Evolutionary conservation across 2,329 filamentous ascomycete genomes (phyloP), one percentile per base, ranked within the genome.

Genomic region (Magnaporthiopsis incrustans): DNA sequence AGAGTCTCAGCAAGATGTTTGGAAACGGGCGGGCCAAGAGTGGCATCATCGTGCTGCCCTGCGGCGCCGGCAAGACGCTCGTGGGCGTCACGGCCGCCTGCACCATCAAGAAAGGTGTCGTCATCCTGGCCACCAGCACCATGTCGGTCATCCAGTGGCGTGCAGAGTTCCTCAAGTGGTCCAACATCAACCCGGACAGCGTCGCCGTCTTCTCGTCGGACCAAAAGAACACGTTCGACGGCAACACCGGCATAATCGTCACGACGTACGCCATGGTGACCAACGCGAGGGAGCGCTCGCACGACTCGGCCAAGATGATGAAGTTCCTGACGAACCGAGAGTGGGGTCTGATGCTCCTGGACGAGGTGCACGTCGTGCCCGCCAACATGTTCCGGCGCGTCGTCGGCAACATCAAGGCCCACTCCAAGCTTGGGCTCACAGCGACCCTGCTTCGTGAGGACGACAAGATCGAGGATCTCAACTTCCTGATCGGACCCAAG

Each of bases 1-100:
- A 96, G 77, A 95, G 91, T 68, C 80, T 97, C n/a, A 95, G 90
- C 78, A 97, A 97, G 75, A 97, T 97, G 93, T 97, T 97, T 73
- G 92, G 93, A 72, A 97, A 97, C 71, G 92, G 92, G 62, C 88
- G 93, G 77, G 93, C 93, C 22, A 93, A 96, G 77, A 96, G 91
- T 75, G 93, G 93, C 64, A 93, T 97, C 68, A 97, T 97, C 65
- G 93, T 97, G 63, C 77, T 97, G 69, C 93, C 93, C 44, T 97
- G 93, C 73, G 93, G 93, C 70, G 93, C 93, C 33, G 93, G 93
- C 64, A 97, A 97, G 79, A 97, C 93, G 1, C 78, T 97, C 57
- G 93, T 97, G 14, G 93, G 93, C 11, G 96, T 97, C 68, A 97
- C 93, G 25, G 93, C 93, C 59, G 93, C 91, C 25, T 97, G 93